phyloP scores from a whole-genome alignment of 1,139 yeast species.

The Blastobotrys illinoisensis region DNA sequence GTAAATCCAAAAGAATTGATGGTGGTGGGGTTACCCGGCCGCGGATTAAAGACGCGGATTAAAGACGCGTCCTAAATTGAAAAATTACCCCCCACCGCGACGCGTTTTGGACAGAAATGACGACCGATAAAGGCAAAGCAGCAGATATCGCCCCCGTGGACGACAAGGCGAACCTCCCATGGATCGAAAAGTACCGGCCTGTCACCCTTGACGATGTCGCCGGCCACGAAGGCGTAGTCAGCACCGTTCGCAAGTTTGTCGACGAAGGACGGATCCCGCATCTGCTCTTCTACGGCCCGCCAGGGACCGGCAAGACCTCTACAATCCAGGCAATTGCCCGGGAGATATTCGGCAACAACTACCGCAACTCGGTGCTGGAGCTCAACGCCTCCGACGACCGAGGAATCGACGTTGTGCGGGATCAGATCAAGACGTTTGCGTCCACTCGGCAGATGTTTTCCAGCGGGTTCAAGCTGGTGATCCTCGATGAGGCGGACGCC shows the following conservation, averaged over 20 bases:
- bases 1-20: too few species aligned
- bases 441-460: conserved; percentile 86
- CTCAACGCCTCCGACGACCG: conserved; percentile 83
- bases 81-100: background rate
- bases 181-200: conserved; percentile 97
- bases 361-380: conserved; percentile 84
- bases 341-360: conserved; percentile 84
- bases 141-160: conserved; percentile 3
- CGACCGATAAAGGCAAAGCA: conserved; percentile 14
- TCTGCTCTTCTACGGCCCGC: conserved; percentile 89
- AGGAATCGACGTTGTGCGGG: conserved; percentile 81
- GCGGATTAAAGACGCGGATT: background rate
- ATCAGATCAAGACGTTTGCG: conserved; percentile 79
- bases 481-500: conserved; percentile 97
- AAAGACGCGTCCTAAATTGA: background rate
- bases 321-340: conserved; percentile 86
- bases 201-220: conserved; percentile 73
- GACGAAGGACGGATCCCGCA: conserved; percentile 75
- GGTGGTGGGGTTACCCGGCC: background rate
- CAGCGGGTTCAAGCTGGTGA: conserved; percentile 77
- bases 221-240: conserved; percentile 85
- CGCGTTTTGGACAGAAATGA: background rate
- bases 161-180: conserved; percentile 26
- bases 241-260: conserved; percentile 77
- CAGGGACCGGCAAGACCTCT: conserved; percentile 97